Evolutionary conservation across 306 rosid genomes (phyloP).

Genomic region (Cicer cuneatum): DNA sequence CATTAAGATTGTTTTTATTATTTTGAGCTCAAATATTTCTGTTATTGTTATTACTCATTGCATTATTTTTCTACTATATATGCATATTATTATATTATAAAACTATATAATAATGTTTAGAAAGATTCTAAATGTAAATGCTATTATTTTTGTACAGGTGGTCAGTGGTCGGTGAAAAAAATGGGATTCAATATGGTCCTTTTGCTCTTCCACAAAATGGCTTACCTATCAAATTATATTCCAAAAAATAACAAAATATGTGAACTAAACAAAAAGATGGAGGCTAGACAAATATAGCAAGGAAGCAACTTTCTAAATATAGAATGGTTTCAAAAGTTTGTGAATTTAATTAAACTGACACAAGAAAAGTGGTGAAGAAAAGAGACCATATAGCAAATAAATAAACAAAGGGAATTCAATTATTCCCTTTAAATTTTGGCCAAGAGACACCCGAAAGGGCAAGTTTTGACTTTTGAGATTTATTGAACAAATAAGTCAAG

Average conservation of each 20-base stretch:
- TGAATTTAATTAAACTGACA: not conserved
- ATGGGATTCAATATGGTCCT: slow-evolving; percentile 92
- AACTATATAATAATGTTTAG: slow-evolving; percentile 26
- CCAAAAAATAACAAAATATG: slow-evolving; percentile 39
- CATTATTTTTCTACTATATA: not conserved
- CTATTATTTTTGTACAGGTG: slow-evolving; percentile 62
- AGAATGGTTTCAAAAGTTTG: slow-evolving; percentile 27
- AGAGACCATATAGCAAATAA: slow-evolving; percentile 1
- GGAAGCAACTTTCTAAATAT: slow-evolving; percentile 32
- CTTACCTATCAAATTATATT: slow-evolving; percentile 68
- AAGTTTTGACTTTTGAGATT: slow-evolving; percentile 14
- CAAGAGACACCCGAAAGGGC: slow-evolving; percentile 21
- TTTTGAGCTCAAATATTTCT: no score
- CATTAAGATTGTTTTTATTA: no score
- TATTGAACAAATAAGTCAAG: slow-evolving; percentile 26
- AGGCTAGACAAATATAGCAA: slow-evolving; percentile 27
- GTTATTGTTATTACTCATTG: not conserved
- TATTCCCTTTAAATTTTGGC: slow-evolving; percentile 27
- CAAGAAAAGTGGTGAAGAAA: slow-evolving; percentile 1
- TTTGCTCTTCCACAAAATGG: slow-evolving; percentile 93
- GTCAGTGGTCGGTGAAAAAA: slow-evolving; percentile 63
- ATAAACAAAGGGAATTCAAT: not conserved
- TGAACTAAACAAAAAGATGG: not conserved
- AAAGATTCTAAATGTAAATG: not conserved
- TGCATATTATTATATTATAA: not conserved